A percentile compares a stretch with the other conserved stretches of the same genome.
phyloP scores from a whole-genome alignment of 768 basidiomycete species.

The Tulasnella sp. region DNA sequence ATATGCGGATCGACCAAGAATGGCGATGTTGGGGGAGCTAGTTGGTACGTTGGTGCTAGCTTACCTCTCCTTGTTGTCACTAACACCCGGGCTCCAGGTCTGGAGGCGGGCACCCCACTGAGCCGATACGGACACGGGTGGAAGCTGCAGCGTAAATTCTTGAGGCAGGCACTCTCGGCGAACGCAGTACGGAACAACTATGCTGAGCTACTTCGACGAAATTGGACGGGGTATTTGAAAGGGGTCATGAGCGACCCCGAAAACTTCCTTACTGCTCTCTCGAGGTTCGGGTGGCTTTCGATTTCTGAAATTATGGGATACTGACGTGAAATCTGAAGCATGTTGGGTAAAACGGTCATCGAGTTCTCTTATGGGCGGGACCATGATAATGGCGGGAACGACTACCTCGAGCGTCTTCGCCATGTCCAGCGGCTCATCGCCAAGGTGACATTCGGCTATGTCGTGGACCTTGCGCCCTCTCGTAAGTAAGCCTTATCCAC shows the following conservation, averaged over 20 bases:
- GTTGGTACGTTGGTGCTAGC: not conserved
- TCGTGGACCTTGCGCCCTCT: not conserved
- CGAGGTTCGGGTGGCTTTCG: not conserved
- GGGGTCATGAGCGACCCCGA: not conserved
- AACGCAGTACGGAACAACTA: not conserved
- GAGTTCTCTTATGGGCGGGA: not conserved
- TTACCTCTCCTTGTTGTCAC: not conserved
- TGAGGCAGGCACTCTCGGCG: not conserved
- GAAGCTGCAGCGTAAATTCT: not conserved
- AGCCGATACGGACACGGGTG: not conserved
- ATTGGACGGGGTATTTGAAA: not conserved
- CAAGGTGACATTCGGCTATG: not conserved
- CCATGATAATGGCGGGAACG: not conserved
- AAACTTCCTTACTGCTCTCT: not conserved
- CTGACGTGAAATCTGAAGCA: not conserved
- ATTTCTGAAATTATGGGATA: not conserved
- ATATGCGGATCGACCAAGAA: constrained; percentile 30
- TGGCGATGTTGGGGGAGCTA: not conserved
- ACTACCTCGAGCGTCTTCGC: not conserved
- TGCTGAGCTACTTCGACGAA: not conserved
- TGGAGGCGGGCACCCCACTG: not conserved
- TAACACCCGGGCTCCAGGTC: not conserved
- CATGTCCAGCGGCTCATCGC: not conserved
- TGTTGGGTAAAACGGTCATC: not conserved
- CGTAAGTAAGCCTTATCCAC: not conserved